Evolutionary conservation across 2,329 filamentous ascomycete genomes (phyloP), one percentile per base, ranked within the genome.

Genomic region (Aspergillus fumigatiaffinis): DNA sequence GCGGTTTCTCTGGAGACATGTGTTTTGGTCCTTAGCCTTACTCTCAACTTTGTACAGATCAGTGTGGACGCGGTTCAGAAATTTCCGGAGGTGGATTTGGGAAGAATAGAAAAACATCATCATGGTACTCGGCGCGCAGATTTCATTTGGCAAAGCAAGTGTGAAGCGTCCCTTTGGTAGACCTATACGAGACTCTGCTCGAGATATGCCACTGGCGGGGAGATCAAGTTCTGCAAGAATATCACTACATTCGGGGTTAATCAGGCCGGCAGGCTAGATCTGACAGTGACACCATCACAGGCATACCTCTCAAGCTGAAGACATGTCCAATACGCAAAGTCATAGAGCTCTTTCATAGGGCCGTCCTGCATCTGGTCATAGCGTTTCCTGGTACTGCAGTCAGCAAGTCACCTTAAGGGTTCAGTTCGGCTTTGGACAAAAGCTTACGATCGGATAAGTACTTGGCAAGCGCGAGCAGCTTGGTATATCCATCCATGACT

Each of bases 281-380:
- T n/a, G n/a, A n/a, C n/a, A n/a, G n/a, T n/a, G n/a, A n/a, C n/a
- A n/a, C n/a, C n/a, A n/a, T n/a, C n/a, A n/a, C n/a, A n/a, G n/a
- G n/a, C n/a, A n/a, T n/a, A n/a, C n/a, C 92, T 96, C 74, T 97
- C 93, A 10, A 97, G 81, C 69, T 97, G 93, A 61, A 97, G 78
- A 71, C 91, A 96, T 7, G 92, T 94, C 93, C 93, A 97, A 68
- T 92, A 97, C 0, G 91, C 88, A 64, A 95, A 82, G 14, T 88
- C 80, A 35, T 88, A 80, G 56, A 88, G 80, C 67, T 92, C 90
- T 65, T 87, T 71, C 3, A 63, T 46, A 5, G 63, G 59, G 2
- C 68, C 66, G 17, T 72, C 68, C 26, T 60, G 55, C 56, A 76
- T 64, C 42, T 62, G 54, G 25, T 68, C 63, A 56, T 75, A 76